Conservation (phyloP, 352 stramenopile species). For the Globisporangium canariense region DNA sequence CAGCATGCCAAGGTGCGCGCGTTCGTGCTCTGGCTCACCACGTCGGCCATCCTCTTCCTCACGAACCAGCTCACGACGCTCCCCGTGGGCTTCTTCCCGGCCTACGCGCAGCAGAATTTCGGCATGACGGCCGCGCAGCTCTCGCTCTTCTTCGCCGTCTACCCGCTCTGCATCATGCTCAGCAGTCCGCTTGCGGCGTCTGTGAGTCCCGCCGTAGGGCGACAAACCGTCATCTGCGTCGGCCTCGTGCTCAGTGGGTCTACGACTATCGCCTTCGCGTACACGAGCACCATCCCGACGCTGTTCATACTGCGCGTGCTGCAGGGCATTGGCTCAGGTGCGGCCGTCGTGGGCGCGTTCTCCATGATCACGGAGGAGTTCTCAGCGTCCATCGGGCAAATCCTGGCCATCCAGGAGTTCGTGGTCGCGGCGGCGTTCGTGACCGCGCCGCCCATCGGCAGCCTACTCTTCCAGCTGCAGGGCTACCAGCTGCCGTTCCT, state of each 20-base stretch:
- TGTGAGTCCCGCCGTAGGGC: constrained; percentile 39
- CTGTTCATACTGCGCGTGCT: constrained; percentile 52
- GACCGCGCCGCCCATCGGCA: constrained; percentile 52
- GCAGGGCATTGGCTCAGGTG: constrained; percentile 56
- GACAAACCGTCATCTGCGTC: constrained; percentile 66
- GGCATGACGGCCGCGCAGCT: constrained; percentile 46
- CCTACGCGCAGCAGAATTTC: constrained; percentile 43
- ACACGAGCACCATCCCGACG: constrained; percentile 31
- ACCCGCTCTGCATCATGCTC: constrained; percentile 74
- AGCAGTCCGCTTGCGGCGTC: constrained; percentile 54
- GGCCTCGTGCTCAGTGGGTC: constrained; percentile 59
- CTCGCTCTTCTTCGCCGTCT: constrained; percentile 70
- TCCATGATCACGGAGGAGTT: constrained; percentile 72
- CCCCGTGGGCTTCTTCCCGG: constrained; percentile 70
- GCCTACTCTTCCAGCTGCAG: constrained; percentile 47
- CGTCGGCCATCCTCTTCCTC: constrained; percentile 57
- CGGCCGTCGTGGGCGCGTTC: constrained; percentile 61
- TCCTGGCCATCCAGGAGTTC: constrained; percentile 64
- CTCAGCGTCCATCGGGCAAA: constrained; percentile 39
- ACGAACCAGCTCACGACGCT: constrained; percentile 75
- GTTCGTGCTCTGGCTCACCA: constrained; percentile 44
- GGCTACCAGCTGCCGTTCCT: constrained; percentile 64
- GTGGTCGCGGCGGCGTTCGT: constrained; percentile 67
- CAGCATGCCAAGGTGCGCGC: constrained; percentile 38
- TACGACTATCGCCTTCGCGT: constrained; percentile 66